phyloP scores from a whole-genome alignment of 306 rosid species.

The Vicia villosa region DNA sequence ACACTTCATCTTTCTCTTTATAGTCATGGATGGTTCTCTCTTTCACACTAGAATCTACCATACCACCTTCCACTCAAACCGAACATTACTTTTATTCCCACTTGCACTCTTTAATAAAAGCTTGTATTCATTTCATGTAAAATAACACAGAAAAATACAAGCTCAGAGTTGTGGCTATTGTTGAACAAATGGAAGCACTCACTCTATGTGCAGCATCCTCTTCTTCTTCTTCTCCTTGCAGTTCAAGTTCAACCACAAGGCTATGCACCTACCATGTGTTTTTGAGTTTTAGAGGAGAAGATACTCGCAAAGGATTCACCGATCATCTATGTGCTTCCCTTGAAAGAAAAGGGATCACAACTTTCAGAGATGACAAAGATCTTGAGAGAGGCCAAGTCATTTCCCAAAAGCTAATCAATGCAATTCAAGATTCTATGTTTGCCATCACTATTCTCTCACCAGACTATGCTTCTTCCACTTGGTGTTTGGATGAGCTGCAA shows the following conservation, averaged over 20 bases:
- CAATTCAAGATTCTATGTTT: slow-evolving; percentile 28
- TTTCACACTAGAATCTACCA: slow-evolving; percentile 3
- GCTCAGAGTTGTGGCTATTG: background rate
- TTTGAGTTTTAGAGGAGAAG: slow-evolving; percentile 24
- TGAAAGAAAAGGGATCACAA: slow-evolving; percentile 23
- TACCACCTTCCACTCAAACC: background rate
- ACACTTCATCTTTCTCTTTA: background rate
- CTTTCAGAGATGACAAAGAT: slow-evolving; percentile 29
- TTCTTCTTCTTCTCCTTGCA: background rate
- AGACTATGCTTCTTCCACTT: slow-evolving; percentile 19
- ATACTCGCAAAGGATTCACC: slow-evolving; percentile 18
- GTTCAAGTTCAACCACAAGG: background rate
- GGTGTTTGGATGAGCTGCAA: slow-evolving; percentile 34
- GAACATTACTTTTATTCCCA: background rate
- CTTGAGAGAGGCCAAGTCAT: slow-evolving; percentile 18
- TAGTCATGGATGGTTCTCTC: background rate
- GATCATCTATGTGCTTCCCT: slow-evolving; percentile 21
- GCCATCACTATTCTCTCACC: slow-evolving; percentile 10
- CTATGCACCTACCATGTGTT: slow-evolving; percentile 18
- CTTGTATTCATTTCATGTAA: background rate
- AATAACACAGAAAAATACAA: background rate
- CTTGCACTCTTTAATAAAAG: background rate
- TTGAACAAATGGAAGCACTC: slow-evolving; percentile 15
- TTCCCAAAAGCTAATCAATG: slow-evolving; percentile 16
- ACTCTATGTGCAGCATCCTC: background rate